A percentile compares a stretch with the other conserved stretches of the same genome.
Evolutionary conservation across 495 filamentous ascomycete species (phyloP).

Genomic region (Lophiotrema nucula): DNA sequence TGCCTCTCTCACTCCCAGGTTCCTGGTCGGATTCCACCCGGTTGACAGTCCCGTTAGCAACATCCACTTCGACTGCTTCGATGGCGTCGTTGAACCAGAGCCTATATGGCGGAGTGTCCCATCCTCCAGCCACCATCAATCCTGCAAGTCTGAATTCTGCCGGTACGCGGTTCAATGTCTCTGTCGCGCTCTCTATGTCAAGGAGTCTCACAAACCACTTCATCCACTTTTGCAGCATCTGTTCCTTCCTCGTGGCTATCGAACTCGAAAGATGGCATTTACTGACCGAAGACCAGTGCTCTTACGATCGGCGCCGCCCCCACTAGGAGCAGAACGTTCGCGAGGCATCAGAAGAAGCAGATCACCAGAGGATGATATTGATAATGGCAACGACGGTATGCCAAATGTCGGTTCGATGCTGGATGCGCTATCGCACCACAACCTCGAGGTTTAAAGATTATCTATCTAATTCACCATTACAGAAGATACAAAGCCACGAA

Average conservation of each 20-base stretch:
- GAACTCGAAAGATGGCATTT: constrained; percentile 18
- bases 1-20: too few relatives aligned
- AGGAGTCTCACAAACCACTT: constrained; percentile 22
- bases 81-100: too few relatives aligned
- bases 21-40: too few relatives aligned
- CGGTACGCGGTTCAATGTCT: constrained; percentile 48
- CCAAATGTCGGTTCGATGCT: constrained; percentile 3
- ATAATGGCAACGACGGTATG: constrained; percentile 59
- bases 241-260: constrained; percentile 16
- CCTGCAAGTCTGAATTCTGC: constrained; percentile 68
- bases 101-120: too few relatives aligned
- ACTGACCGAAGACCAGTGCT: constrained; percentile 27
- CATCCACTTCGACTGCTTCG: too few relatives aligned
- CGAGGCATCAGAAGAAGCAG: constrained; percentile 91
- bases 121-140: constrained; percentile 78
- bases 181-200: constrained; percentile 19
- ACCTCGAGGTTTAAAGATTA: not conserved
- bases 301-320: constrained; percentile 33
- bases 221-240: constrained; percentile 35
- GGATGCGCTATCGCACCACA: not conserved
- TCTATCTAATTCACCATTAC: constrained; percentile 11
- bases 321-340: constrained; percentile 55
- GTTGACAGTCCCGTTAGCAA: too few relatives aligned
- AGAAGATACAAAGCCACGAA: constrained; percentile 77
- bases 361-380: constrained; percentile 71